Conservation (phyloP, 306 rosid species). For the Spatholobus suberectus region DNA sequence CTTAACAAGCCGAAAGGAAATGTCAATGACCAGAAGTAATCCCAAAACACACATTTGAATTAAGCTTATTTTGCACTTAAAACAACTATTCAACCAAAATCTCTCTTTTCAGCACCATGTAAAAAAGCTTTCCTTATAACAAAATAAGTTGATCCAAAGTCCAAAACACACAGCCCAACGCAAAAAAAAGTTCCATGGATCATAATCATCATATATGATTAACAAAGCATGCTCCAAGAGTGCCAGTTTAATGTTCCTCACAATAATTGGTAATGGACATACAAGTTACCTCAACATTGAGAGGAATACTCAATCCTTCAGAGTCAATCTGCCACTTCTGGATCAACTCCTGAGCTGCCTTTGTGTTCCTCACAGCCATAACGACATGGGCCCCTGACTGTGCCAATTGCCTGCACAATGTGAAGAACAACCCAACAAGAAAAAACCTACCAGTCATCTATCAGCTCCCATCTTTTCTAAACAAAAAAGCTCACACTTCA, state of each 20-base stretch:
- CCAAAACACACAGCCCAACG: slow-evolving; percentile 8
- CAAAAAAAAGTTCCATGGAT: neutral
- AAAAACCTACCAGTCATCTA: no score
- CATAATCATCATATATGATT: slow-evolving; percentile 3
- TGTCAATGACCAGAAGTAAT: slow-evolving; percentile 32
- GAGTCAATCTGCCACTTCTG: slow-evolving; percentile 92
- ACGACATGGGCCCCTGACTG: slow-evolving; percentile 95
- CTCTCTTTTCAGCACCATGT: neutral
- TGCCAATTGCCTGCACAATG: slow-evolving; percentile 86
- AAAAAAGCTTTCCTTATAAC: neutral
- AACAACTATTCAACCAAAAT: slow-evolving; percentile 1
- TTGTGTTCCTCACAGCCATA: slow-evolving; percentile 97
- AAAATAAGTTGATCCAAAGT: slow-evolving; percentile 19
- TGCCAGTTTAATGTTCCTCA: slow-evolving; percentile 10
- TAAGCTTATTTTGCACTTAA: neutral
- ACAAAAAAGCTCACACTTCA: neutral
- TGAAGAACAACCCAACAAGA: neutral
- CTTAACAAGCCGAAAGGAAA: slow-evolving; percentile 53
- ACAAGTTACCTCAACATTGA: slow-evolving; percentile 81
- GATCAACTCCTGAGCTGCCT: slow-evolving; percentile 80
- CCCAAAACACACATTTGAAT: neutral
- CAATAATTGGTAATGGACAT: neutral
- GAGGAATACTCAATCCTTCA: slow-evolving; percentile 82
- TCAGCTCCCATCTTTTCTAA: neutral
- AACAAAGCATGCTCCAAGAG: slow-evolving; percentile 17